Percentiles rank a stretch among this genome's conserved stretches.
Evolutionary conservation across 2,329 filamentous ascomycete species (phyloP).

Genomic region (Waltergamsia citrina): DNA sequence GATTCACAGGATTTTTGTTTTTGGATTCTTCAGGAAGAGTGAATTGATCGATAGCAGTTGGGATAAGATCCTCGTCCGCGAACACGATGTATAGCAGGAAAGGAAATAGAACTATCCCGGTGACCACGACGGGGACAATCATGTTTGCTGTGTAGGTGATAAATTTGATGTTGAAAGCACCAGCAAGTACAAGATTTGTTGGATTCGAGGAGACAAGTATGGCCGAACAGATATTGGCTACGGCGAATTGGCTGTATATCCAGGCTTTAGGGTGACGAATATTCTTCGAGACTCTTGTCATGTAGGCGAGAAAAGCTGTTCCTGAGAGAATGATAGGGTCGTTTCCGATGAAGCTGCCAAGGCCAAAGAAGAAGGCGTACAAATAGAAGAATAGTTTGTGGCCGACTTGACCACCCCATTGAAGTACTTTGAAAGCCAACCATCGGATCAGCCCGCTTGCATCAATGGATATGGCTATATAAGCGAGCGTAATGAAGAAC

Average conservation of each 20-base stretch:
- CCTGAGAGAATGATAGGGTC: slow-evolving; percentile 68
- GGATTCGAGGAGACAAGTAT: slow-evolving; percentile 72
- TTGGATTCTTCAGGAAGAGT: slow-evolving; percentile 44
- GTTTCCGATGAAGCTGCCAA: slow-evolving; percentile 63
- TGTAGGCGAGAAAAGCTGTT: slow-evolving; percentile 66
- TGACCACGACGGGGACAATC: slow-evolving; percentile 62
- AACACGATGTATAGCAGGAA: slow-evolving; percentile 64
- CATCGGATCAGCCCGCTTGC: slow-evolving; percentile 64
- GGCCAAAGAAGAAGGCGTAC: slow-evolving; percentile 60
- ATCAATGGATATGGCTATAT: slow-evolving; percentile 70
- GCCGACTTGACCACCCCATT: slow-evolving; percentile 58
- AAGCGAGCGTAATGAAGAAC: slow-evolving; percentile 66
- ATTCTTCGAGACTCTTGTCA: slow-evolving; percentile 66
- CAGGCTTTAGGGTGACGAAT: slow-evolving; percentile 62
- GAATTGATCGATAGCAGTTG: slow-evolving; percentile 57
- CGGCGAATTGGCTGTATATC: slow-evolving; percentile 63
- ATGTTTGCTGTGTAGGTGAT: slow-evolving; percentile 70
- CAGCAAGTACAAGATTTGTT: slow-evolving; percentile 65
- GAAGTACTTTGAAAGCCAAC: slow-evolving; percentile 60
- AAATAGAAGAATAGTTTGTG: slow-evolving; percentile 63
- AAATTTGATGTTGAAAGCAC: slow-evolving; percentile 63
- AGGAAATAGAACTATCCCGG: slow-evolving; percentile 58
- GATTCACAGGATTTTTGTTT: slow-evolving; percentile 52
- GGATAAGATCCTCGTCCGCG: slow-evolving; percentile 52
- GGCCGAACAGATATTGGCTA: slow-evolving; percentile 66